Evolutionary conservation across 2,329 filamentous ascomycete species (phyloP).

Genomic region (Hypomyces perniciosus): DNA sequence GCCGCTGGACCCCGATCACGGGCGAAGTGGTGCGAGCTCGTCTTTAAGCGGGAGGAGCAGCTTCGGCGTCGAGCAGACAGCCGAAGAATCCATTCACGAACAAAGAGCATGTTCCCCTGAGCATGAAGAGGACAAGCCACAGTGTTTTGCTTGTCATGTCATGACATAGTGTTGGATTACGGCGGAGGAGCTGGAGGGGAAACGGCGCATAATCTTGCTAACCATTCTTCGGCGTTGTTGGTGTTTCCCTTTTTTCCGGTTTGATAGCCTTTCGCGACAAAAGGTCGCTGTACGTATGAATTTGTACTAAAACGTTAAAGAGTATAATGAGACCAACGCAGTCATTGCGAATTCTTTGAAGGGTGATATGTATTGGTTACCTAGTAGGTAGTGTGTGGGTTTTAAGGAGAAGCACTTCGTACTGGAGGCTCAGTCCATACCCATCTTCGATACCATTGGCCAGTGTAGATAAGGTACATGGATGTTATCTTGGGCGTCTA

Average conservation of each 20-base stretch:
- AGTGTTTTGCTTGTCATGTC: conserved; percentile 11
- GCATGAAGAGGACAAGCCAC: background rate
- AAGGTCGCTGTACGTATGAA: conserved; percentile 11
- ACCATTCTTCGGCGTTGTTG: conserved; percentile 12
- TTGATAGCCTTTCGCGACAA: conserved; percentile 5
- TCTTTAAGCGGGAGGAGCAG: conserved; percentile 58
- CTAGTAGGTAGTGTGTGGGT: too few species aligned
- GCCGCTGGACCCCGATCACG: conserved; percentile 35
- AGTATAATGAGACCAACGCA: conserved; percentile 14
- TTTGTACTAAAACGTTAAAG: conserved; percentile 15
- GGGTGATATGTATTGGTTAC: background rate
- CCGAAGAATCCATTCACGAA: conserved; percentile 47
- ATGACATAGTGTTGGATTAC: conserved; percentile 13
- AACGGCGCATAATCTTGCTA: conserved; percentile 10
- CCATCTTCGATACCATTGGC: too few species aligned
- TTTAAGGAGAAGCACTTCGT: too few species aligned
- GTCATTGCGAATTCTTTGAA: conserved; percentile 3
- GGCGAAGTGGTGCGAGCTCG: conserved; percentile 61
- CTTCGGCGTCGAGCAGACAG: conserved; percentile 49
- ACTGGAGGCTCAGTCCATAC: too few species aligned
- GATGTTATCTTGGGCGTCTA: too few species aligned
- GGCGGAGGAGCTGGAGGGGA: conserved; percentile 5
- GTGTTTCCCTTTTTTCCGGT: conserved; percentile 12
- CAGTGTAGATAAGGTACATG: too few species aligned
- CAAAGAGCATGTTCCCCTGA: conserved; percentile 53